A percentile compares a stretch with the other conserved stretches of the same genome.
Conservation (phyloP, 306 rosid species). For the Comarum palustre region DNA sequence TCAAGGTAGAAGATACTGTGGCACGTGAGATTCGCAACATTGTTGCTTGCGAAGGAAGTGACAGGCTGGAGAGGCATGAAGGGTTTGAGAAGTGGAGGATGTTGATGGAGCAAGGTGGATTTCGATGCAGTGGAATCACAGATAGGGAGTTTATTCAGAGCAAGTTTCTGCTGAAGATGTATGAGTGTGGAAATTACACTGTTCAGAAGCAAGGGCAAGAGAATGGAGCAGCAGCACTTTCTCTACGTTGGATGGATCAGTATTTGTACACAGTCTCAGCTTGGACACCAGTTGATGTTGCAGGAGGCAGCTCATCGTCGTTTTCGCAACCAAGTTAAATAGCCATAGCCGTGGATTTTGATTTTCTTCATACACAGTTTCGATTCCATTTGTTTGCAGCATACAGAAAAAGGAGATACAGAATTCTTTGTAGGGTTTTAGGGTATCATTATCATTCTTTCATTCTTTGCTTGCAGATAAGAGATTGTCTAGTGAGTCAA, state of each 20-base stretch:
- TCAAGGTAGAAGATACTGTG: constrained; percentile 72
- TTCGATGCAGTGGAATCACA: constrained; percentile 40
- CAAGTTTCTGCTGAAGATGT: constrained; percentile 75
- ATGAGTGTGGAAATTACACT: constrained; percentile 41
- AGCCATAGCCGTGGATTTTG: neutral
- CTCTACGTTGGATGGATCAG: constrained; percentile 70
- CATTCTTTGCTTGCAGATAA: constrained; percentile 82
- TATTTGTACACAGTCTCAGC: constrained; percentile 79
- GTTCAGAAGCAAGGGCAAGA: constrained; percentile 52
- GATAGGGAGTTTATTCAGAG: constrained; percentile 72
- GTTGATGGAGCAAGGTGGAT: constrained; percentile 78
- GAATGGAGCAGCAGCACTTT: constrained; percentile 45
- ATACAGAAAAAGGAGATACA: constrained; percentile 39
- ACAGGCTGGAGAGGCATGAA: constrained; percentile 81
- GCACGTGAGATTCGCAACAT: constrained; percentile 78
- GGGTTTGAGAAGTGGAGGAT: constrained; percentile 73
- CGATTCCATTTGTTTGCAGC: constrained; percentile 25
- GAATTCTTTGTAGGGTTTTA: constrained; percentile 64
- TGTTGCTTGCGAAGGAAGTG: constrained; percentile 83
- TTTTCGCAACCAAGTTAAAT: constrained; percentile 55
- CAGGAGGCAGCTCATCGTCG: constrained; percentile 59
- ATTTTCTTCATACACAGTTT: constrained; percentile 26
- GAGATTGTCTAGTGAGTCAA: constrained; percentile 21
- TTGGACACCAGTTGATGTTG: constrained; percentile 66
- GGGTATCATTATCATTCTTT: constrained; percentile 55